These are phyloP conservation scores for Cyclospora cayetanensis DNA, from an alignment of 169 alveolate genomes.

Conservation along the genomic window DNA sequence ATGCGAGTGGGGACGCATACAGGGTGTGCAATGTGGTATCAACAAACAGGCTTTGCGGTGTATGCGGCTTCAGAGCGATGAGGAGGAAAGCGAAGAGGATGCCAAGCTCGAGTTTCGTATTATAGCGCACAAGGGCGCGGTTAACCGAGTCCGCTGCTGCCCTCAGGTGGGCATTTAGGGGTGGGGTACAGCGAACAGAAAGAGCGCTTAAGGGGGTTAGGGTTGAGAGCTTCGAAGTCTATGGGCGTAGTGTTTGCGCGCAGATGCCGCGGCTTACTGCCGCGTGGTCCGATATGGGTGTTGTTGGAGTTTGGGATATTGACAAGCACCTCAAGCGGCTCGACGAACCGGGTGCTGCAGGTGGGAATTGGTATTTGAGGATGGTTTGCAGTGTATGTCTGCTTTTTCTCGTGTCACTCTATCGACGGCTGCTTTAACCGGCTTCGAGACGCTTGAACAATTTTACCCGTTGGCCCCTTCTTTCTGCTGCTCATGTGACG, in stretches of 20 bases:
- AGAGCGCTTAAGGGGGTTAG: background rate
- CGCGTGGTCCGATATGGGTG: conserved; percentile 69
- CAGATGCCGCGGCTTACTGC: conserved; percentile 67
- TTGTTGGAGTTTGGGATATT: conserved; percentile 61
- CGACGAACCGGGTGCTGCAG: conserved; percentile 61
- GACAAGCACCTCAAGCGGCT: conserved; percentile 56
- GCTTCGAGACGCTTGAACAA: too few relatives aligned
- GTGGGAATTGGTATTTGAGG: background rate
- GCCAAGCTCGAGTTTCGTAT: conserved; percentile 55
- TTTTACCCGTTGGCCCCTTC: too few relatives aligned
- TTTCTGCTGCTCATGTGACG: background rate
- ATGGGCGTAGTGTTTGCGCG: background rate
- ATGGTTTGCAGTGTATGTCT: background rate
- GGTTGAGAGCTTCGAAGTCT: background rate
- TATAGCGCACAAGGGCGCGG: conserved; percentile 28
- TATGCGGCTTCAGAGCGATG: conserved; percentile 69
- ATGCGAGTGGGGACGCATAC: too few relatives aligned
- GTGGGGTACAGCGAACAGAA: background rate
- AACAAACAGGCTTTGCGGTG: too few relatives aligned
- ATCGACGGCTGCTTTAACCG: too few relatives aligned
- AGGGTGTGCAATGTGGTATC: too few relatives aligned
- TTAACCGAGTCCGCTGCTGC: conserved; percentile 65
- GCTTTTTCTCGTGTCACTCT: background rate
- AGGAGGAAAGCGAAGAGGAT: conserved; percentile 51
- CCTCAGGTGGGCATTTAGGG: conserved; percentile 42